Conservation (phyloP, 2,329 filamentous ascomycete species). For the Aspergillus sclerotialis region DNA sequence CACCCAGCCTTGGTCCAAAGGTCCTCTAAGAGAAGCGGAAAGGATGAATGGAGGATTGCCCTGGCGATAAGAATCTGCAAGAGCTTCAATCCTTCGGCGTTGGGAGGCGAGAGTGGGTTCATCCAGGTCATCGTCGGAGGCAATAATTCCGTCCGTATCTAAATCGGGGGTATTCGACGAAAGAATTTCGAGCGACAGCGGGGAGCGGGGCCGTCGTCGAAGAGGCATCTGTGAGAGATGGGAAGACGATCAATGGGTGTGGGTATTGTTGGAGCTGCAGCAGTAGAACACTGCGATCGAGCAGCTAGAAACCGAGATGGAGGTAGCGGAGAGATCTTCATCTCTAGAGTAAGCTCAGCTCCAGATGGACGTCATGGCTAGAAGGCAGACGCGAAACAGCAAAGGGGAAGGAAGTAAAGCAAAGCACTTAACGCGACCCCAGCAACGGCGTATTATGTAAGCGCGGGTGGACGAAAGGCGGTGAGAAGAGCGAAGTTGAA, state of each 20-base stretch:
- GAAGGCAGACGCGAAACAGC: neutral
- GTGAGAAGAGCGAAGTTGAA: too few relatives aligned
- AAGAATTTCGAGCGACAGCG: slow-evolving; percentile 30
- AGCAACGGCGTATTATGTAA: too few relatives aligned
- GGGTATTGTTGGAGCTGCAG: slow-evolving; percentile 9
- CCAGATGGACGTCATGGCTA: neutral
- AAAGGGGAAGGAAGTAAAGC: too few relatives aligned
- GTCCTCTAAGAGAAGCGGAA: slow-evolving; percentile 39
- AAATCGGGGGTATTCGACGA: slow-evolving; percentile 16
- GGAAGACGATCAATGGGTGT: slow-evolving; percentile 1
- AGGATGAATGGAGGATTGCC: slow-evolving; percentile 39
- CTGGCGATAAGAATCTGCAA: slow-evolving; percentile 35
- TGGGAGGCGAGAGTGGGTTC: slow-evolving; percentile 27
- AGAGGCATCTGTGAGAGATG: slow-evolving; percentile 23
- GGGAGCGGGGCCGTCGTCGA: slow-evolving; percentile 24
- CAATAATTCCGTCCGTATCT: slow-evolving; percentile 21
- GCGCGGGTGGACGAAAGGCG: too few relatives aligned
- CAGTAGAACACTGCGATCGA: slow-evolving; percentile 15
- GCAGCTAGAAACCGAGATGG: too few relatives aligned
- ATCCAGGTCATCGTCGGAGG: slow-evolving; percentile 35
- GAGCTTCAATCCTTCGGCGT: slow-evolving; percentile 35
- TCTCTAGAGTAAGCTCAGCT: slow-evolving; percentile 3
- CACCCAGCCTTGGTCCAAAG: slow-evolving; percentile 37
- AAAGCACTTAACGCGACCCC: too few relatives aligned
- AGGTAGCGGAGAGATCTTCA: slow-evolving; percentile 8